phyloP scores from a whole-genome alignment of 805 yeast species.

The Pichia sporocuriosa region DNA sequence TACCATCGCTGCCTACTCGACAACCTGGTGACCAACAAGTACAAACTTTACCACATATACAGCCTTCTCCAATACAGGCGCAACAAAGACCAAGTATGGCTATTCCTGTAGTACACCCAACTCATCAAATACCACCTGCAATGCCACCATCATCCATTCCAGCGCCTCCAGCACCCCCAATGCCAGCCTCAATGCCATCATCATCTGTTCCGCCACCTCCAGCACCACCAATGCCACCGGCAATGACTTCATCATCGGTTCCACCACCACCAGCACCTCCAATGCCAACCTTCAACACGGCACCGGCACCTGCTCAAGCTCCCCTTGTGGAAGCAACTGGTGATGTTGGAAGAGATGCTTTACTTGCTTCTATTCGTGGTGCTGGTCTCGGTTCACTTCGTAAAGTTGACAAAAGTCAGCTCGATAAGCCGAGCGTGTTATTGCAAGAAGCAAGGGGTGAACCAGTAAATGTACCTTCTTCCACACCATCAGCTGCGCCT shows the following conservation, averaged over 20 bases:
- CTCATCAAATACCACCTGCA: constrained; percentile 25
- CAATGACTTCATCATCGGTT: neutral
- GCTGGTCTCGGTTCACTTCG: constrained; percentile 66
- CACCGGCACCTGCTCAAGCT: constrained; percentile 30
- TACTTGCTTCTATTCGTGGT: constrained; percentile 78
- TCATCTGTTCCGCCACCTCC: constrained; percentile 22
- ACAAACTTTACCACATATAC: constrained; percentile 15
- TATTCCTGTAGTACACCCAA: constrained; percentile 23
- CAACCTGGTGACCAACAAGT: constrained; percentile 5
- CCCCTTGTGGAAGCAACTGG: constrained; percentile 28
- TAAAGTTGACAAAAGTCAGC: constrained; percentile 75
- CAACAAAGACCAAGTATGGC: constrained; percentile 5
- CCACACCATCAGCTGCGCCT: constrained; percentile 30
- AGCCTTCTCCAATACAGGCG: constrained; percentile 8
- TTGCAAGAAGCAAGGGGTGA: constrained; percentile 70
- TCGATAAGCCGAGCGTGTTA: constrained; percentile 71
- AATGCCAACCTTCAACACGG: constrained; percentile 29
- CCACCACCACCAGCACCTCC: constrained; percentile 21
- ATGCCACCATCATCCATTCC: constrained; percentile 16
- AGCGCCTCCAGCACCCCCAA: constrained; percentile 25
- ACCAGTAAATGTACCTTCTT: constrained; percentile 30
- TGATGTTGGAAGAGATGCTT: constrained; percentile 68
- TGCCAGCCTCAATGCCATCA: constrained; percentile 7
- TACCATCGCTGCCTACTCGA: constrained; percentile 12
- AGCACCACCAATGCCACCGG: constrained; percentile 13